phyloP scores from a whole-genome alignment of 2,329 filamentous ascomycete genomes.

The Talaromyces sp. region DNA sequence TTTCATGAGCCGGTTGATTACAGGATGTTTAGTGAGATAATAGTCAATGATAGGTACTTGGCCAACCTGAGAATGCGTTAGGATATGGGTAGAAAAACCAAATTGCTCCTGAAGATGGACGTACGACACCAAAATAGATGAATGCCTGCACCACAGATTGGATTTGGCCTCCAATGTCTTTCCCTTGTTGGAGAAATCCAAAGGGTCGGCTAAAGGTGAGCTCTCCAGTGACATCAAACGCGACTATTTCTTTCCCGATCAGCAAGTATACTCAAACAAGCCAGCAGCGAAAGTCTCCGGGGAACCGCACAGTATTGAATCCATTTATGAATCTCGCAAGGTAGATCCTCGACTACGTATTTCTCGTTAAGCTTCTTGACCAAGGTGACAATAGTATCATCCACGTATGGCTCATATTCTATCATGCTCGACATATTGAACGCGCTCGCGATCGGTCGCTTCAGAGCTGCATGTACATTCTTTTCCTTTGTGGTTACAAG shows the following conservation, averaged over 20 bases:
- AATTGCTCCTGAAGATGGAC: not conserved
- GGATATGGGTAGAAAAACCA: not conserved
- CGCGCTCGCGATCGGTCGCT: constrained; percentile 18
- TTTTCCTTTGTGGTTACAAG: constrained; percentile 23
- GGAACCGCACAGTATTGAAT: constrained; percentile 16
- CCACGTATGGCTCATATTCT: constrained; percentile 22
- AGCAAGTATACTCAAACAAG: too few relatives aligned
- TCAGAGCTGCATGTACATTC: constrained; percentile 20
- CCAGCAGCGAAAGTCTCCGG: too few relatives aligned
- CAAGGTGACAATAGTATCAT: constrained; percentile 20
- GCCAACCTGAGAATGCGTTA: constrained; percentile 13
- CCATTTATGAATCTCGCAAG: constrained; percentile 17
- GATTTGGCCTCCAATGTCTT: not conserved
- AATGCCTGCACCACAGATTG: not conserved
- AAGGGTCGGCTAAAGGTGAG: constrained; percentile 14
- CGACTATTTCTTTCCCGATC: constrained; percentile 9
- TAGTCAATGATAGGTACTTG: constrained; percentile 18
- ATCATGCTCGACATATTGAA: constrained; percentile 23
- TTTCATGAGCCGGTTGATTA: not conserved
- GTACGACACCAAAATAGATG: not conserved
- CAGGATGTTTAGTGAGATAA: constrained; percentile 18
- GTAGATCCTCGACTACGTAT: constrained; percentile 16
- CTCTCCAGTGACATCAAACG: constrained; percentile 20
- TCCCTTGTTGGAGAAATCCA: constrained; percentile 21
- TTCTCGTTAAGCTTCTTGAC: constrained; percentile 17